A percentile compares a stretch with the other conserved stretches of the same genome.
Conservation (phyloP, 495 filamentous ascomycete genomes). For the Podospora comata region DNA sequence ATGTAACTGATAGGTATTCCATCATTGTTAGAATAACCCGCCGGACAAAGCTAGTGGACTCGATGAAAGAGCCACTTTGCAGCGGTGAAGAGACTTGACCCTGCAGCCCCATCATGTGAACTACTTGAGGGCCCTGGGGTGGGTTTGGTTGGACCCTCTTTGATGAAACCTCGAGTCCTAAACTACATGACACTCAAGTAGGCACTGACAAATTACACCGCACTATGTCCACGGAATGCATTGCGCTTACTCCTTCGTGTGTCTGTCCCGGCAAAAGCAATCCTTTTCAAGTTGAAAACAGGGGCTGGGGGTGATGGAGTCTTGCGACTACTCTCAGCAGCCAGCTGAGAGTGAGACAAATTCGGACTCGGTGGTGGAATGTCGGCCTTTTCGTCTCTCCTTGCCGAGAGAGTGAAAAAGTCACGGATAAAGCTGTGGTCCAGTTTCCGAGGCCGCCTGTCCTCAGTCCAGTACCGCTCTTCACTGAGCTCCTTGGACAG, state of each 20-base stretch:
- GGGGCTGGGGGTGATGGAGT: not conserved
- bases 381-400: slow-evolving; percentile 5
- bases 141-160: too few relatives aligned
- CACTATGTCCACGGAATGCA: not conserved
- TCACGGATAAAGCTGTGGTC: slow-evolving; percentile 34
- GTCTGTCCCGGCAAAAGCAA: slow-evolving; percentile 2
- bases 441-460: slow-evolving; percentile 31
- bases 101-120: not conserved
- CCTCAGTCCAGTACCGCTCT: slow-evolving; percentile 36
- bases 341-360: not conserved
- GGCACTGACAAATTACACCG: not conserved
- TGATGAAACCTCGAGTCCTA: not conserved
- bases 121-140: not conserved
- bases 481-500: slow-evolving; percentile 35
- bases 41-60: not conserved
- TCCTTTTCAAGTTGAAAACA: not conserved
- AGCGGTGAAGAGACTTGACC: not conserved
- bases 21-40: not conserved
- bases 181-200: not conserved
- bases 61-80: not conserved
- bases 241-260: not conserved
- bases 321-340: not conserved
- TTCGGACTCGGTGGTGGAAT: not conserved
- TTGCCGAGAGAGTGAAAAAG: slow-evolving; percentile 25
- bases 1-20: too few relatives aligned